These are phyloP conservation scores for Diaporthe destruens DNA, from an alignment of 2,329 filamentous ascomycete genomes.

Conservation along the genomic window DNA sequence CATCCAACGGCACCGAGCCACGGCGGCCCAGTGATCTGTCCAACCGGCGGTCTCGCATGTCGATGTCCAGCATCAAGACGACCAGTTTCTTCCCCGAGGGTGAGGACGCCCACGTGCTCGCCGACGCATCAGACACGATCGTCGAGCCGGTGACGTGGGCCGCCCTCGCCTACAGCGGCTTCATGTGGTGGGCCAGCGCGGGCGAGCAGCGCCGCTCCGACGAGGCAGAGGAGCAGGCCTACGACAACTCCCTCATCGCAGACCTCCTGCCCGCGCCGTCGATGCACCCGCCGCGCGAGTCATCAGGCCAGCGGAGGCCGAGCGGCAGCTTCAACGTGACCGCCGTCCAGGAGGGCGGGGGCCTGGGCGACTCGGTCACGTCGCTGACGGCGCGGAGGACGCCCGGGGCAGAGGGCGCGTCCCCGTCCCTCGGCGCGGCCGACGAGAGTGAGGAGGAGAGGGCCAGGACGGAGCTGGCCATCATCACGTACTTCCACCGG, in stretches of 20 bases:
- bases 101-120: constrained; percentile 53
- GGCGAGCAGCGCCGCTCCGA: constrained; percentile 77
- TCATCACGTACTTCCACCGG: constrained; percentile 86
- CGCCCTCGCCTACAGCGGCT: constrained; percentile 81
- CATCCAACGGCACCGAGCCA: constrained; percentile 28
- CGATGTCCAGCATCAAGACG: constrained; percentile 38
- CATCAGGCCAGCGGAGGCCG: constrained; percentile 37
- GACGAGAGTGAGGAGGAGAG: constrained; percentile 58
- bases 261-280: constrained; percentile 58
- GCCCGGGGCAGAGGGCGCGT: constrained; percentile 35
- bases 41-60: constrained; percentile 37
- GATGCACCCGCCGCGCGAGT: constrained; percentile 37
- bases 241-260: constrained; percentile 68
- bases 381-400: constrained; percentile 57
- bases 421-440: constrained; percentile 42
- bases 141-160: constrained; percentile 77
- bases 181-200: constrained; percentile 92
- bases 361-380: constrained; percentile 58
- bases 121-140: constrained; percentile 66
- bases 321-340: constrained; percentile 43
- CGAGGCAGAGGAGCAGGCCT: constrained; percentile 68
- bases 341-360: constrained; percentile 49
- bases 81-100: constrained; percentile 43
- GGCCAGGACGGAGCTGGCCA: constrained; percentile 72
- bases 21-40: constrained; percentile 32